These are phyloP conservation scores for Ceratocystis papillata DNA, from an alignment of 2,329 filamentous ascomycete genomes.

Conservation along the genomic window DNA sequence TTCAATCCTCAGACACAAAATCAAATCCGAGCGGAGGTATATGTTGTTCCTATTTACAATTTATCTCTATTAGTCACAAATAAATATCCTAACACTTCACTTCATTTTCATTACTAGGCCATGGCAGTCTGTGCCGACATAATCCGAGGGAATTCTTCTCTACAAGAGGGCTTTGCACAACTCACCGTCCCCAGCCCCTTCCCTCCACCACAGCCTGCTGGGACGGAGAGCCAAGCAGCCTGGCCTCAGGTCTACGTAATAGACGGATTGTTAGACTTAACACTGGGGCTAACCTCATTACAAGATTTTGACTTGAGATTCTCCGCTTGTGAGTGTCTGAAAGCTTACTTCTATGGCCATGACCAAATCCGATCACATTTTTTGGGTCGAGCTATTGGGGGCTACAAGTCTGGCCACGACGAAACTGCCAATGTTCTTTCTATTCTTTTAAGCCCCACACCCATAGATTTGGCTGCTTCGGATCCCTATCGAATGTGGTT, in stretches of 20 bases:
- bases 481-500: slow-evolving; percentile 90
- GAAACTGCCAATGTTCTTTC: slow-evolving; percentile 82
- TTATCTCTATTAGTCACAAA: background rate
- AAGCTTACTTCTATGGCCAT: slow-evolving; percentile 82
- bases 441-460: slow-evolving; percentile 60
- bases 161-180: slow-evolving; percentile 86
- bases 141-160: slow-evolving; percentile 64
- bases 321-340: slow-evolving; percentile 79
- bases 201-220: slow-evolving; percentile 31
- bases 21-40: slow-evolving; percentile 70
- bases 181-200: slow-evolving; percentile 53
- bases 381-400: slow-evolving; percentile 75
- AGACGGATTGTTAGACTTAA: slow-evolving; percentile 77
- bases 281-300: slow-evolving; percentile 55
- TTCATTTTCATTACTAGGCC: slow-evolving; percentile 41
- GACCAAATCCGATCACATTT: slow-evolving; percentile 75
- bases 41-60: slow-evolving; percentile 23
- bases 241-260: slow-evolving; percentile 70
- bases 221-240: slow-evolving; percentile 25
- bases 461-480: slow-evolving; percentile 44
- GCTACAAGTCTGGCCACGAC: slow-evolving; percentile 64
- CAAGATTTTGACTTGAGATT: slow-evolving; percentile 69
- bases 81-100: slow-evolving; percentile 13
- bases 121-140: slow-evolving; percentile 77
- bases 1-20: slow-evolving; percentile 64